A percentile compares a stretch with the other conserved stretches of the same genome.
phyloP scores from a whole-genome alignment of 2,329 filamentous ascomycete genomes.

The Cladobotryum protrusum region DNA sequence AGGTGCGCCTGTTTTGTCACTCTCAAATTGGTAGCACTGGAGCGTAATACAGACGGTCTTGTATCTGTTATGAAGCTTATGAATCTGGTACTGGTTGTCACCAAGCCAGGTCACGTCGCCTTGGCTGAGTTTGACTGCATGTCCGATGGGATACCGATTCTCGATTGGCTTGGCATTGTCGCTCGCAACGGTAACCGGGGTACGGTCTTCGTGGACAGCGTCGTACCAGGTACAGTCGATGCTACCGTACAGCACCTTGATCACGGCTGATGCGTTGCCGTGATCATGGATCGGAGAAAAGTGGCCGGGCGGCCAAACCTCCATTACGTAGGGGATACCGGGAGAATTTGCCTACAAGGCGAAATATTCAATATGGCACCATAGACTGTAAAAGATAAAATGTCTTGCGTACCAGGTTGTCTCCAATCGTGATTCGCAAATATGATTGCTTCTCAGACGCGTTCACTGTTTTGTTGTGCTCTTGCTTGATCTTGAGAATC shows the following conservation, averaged over 20 bases:
- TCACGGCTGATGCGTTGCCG: conserved; percentile 5
- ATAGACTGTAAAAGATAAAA: too few relatives aligned
- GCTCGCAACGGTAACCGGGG: background rate
- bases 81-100: conserved; percentile 3
- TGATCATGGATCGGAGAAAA: conserved; percentile 6
- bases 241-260: conserved; percentile 5
- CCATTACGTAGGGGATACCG: too few relatives aligned
- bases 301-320: background rate
- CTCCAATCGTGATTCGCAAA: too few relatives aligned
- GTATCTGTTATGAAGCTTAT: conserved; percentile 1
- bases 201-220: background rate
- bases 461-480: too few relatives aligned
- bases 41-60: background rate
- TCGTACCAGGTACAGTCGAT: conserved; percentile 4
- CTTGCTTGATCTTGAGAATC: too few relatives aligned
- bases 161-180: too few relatives aligned
- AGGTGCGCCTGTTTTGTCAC: too few relatives aligned
- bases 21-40: background rate
- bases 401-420: too few relatives aligned
- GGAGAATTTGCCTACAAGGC: too few relatives aligned
- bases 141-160: background rate
- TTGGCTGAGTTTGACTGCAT: background rate
- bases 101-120: conserved; percentile 5
- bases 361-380: too few relatives aligned
- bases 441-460: too few relatives aligned